These are phyloP conservation scores for Capsicum pubescens DNA, from an alignment of 257 asterid species.

Conservation along the genomic window DNA sequence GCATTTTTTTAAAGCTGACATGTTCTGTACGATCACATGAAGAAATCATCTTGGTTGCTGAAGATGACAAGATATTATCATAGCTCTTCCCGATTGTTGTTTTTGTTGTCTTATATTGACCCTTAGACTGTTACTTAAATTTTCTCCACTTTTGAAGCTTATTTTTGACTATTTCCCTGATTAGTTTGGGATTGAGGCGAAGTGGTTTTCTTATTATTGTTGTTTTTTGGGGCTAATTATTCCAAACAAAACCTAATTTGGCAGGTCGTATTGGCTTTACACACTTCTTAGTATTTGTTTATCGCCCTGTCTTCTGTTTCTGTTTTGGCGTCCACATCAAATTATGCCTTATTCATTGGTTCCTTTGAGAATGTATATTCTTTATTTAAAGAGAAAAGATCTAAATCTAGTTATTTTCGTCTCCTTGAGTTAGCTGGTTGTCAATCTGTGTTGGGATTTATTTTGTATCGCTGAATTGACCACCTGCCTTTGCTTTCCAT, in stretches of 20 bases:
- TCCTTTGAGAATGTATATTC: neutral
- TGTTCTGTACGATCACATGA: neutral
- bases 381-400: neutral
- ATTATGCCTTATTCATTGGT: neutral
- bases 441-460: neutral
- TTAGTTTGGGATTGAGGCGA: constrained; percentile 11
- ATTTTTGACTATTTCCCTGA: neutral
- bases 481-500: neutral
- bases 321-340: neutral
- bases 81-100: neutral
- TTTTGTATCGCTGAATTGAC: constrained; percentile 1
- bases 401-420: neutral
- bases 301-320: constrained; percentile 8
- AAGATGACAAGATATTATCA: neutral
- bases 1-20: neutral
- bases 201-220: neutral
- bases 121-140: neutral
- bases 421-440: neutral
- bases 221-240: neutral
- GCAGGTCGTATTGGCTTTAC: neutral
- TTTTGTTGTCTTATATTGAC: neutral
- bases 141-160: neutral
- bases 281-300: neutral
- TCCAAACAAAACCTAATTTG: neutral
- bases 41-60: neutral